phyloP scores from a whole-genome alignment of 2,329 filamentous ascomycete species.

The Onygenales sp. region DNA sequence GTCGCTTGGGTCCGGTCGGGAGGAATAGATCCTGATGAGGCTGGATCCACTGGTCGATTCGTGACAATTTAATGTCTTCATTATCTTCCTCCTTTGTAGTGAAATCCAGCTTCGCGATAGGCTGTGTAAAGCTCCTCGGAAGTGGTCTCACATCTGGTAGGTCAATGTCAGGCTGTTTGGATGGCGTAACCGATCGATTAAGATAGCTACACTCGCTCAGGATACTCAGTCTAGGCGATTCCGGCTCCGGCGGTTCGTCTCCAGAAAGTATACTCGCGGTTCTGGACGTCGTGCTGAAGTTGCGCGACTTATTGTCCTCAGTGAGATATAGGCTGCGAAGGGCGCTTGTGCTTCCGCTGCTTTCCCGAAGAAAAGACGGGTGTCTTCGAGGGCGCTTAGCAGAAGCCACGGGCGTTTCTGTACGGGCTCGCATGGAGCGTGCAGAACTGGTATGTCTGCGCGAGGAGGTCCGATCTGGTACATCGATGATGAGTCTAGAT shows the following conservation, averaged over 20 bases:
- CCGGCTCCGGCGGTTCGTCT: constrained; percentile 23
- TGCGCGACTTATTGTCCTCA: constrained; percentile 19
- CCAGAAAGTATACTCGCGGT: constrained; percentile 28
- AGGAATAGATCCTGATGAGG: constrained; percentile 13
- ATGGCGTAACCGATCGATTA: constrained; percentile 20
- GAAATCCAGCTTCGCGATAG: background rate
- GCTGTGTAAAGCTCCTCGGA: constrained; percentile 13
- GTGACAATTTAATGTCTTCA: constrained; percentile 14
- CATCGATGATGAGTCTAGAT: constrained; percentile 19
- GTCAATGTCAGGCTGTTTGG: constrained; percentile 9
- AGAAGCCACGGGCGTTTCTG: constrained; percentile 13
- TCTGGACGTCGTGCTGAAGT: constrained; percentile 22
- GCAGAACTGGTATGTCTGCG: constrained; percentile 17
- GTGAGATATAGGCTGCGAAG: constrained; percentile 30
- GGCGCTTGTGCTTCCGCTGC: constrained; percentile 27
- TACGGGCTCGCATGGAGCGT: constrained; percentile 10
- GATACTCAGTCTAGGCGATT: constrained; percentile 33
- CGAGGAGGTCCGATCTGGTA: constrained; percentile 32
- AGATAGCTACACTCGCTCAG: constrained; percentile 38
- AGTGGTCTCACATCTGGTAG: background rate
- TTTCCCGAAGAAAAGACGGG: constrained; percentile 31
- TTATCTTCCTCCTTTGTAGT: constrained; percentile 5
- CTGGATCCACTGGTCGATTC: constrained; percentile 25
- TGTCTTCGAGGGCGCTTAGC: constrained; percentile 19
- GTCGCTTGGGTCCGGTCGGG: constrained; percentile 11